Evolutionary conservation across 2,329 filamentous ascomycete species (phyloP).

Genomic region (Raffaelea ambrosiae): DNA sequence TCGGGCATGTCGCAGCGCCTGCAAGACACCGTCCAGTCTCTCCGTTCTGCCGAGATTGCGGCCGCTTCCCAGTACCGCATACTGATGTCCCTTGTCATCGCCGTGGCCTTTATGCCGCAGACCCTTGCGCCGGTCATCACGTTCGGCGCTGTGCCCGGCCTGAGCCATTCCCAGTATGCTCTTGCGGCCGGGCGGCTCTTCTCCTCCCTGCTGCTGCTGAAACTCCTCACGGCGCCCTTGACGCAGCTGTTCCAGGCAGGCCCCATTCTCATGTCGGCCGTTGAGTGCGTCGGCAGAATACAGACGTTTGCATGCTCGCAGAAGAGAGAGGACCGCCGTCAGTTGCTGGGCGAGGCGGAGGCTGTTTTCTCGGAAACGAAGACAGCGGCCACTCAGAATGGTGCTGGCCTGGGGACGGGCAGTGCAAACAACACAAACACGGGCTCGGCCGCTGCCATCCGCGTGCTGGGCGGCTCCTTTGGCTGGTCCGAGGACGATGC

Average conservation of each 20-base stretch:
- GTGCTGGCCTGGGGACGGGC: too few species aligned
- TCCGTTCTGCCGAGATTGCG: constrained; percentile 23
- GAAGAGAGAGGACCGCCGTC: constrained; percentile 15
- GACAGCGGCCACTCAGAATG: too few species aligned
- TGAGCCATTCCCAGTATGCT: constrained; percentile 13
- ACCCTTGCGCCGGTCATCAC: constrained; percentile 24
- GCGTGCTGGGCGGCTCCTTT: too few species aligned
- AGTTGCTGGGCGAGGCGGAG: too few species aligned
- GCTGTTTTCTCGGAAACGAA: too few species aligned
- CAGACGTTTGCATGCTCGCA: constrained; percentile 25
- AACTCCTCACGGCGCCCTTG: constrained; percentile 17
- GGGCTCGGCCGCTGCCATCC: too few species aligned
- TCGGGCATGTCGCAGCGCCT: constrained; percentile 22
- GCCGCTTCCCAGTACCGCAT: constrained; percentile 18
- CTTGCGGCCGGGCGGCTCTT: constrained; percentile 21
- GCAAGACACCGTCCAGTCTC: constrained; percentile 18
- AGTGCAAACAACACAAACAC: too few species aligned
- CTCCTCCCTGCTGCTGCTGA: constrained; percentile 21
- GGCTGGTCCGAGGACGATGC: too few species aligned
- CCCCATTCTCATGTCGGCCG: constrained; percentile 20
- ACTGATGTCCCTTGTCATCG: constrained; percentile 17
- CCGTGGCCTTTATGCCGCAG: constrained; percentile 23
- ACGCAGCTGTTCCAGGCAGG: constrained; percentile 21
- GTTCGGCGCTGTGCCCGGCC: constrained; percentile 15
- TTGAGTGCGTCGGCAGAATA: constrained; percentile 24